Evolutionary conservation across 1,139 yeast species (phyloP).

Genomic region (Komagataea norvegica): DNA sequence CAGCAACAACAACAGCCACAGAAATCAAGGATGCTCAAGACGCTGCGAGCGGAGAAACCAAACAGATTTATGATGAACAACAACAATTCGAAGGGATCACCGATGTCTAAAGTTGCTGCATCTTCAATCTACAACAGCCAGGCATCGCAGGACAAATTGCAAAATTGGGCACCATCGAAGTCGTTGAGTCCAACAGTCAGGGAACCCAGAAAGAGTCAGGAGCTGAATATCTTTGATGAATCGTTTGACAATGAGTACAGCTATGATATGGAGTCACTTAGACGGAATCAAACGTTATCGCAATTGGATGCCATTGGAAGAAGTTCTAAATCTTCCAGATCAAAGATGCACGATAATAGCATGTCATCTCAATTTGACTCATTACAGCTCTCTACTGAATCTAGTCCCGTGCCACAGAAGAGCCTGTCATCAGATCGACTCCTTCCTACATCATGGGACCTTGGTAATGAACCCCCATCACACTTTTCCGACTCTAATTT

Average conservation of each 20-base stretch:
- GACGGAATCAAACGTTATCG: constrained; percentile 31
- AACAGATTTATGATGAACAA: constrained; percentile 13
- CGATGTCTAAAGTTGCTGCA: constrained; percentile 42
- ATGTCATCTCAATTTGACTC: constrained; percentile 3
- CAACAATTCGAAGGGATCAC: constrained; percentile 30
- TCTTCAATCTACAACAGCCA: constrained; percentile 29
- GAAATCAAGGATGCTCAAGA: constrained; percentile 25
- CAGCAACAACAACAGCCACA: constrained; percentile 14
- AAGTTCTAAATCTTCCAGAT: constrained; percentile 19
- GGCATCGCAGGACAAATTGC: constrained; percentile 5
- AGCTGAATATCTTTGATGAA: constrained; percentile 22
- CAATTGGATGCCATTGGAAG: constrained; percentile 31
- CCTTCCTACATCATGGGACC: too few relatives aligned
- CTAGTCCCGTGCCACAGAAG: too few relatives aligned
- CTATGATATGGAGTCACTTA: constrained; percentile 24
- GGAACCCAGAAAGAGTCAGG: constrained; percentile 9
- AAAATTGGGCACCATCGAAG: constrained; percentile 34
- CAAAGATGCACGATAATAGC: not conserved
- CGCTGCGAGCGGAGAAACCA: constrained; percentile 26
- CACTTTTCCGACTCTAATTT: not conserved
- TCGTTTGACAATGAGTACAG: constrained; percentile 23
- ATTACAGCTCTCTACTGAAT: constrained; percentile 2
- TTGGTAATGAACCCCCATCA: too few relatives aligned
- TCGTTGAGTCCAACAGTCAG: constrained; percentile 16
- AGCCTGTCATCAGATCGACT: too few relatives aligned